Conservation (phyloP, 2,329 filamentous ascomycete genomes). For the Didymella lethalis region DNA sequence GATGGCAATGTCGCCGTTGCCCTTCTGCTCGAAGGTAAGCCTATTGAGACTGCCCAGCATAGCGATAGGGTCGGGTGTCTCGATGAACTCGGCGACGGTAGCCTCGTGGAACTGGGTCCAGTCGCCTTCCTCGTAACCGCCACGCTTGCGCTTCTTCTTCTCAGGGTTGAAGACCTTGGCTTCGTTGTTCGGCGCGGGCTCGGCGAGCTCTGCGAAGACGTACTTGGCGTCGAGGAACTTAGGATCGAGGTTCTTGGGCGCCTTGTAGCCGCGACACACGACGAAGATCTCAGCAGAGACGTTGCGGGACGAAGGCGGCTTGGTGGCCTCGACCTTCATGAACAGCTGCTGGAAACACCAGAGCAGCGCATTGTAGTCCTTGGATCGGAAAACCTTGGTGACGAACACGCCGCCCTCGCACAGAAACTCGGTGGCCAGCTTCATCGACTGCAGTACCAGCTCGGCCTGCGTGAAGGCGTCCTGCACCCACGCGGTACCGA, state of each 20-base stretch:
- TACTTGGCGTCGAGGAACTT: conserved; percentile 87
- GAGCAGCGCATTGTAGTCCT: conserved; percentile 93
- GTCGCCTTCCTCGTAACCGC: conserved; percentile 96
- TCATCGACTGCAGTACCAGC: conserved; percentile 87
- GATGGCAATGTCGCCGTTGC: conserved; percentile 80
- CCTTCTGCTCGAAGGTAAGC: conserved; percentile 80
- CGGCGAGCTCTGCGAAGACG: conserved; percentile 91
- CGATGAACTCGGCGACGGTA: conserved; percentile 89
- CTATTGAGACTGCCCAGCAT: conserved; percentile 88
- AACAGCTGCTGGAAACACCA: conserved; percentile 99
- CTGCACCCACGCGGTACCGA: conserved; percentile 97
- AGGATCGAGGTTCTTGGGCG: conserved; percentile 90
- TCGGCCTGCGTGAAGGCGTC: conserved; percentile 98
- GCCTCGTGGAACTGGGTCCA: conserved; percentile 92
- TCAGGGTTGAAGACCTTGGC: conserved; percentile 98
- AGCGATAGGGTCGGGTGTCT: conserved; percentile 90
- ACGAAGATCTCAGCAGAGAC: conserved; percentile 99
- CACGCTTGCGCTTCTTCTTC: conserved; percentile 95
- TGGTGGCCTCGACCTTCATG: conserved; percentile 93
- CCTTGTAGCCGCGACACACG: conserved; percentile 93
- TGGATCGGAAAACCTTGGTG: conserved; percentile 96
- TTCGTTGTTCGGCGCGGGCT: conserved; percentile 89
- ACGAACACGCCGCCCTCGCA: conserved; percentile 82
- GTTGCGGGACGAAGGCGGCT: conserved; percentile 93
- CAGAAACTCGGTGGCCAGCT: conserved; percentile 92